Evolutionary conservation across 2,329 filamentous ascomycete species (phyloP).

Genomic region (Eutypella sp.): DNA sequence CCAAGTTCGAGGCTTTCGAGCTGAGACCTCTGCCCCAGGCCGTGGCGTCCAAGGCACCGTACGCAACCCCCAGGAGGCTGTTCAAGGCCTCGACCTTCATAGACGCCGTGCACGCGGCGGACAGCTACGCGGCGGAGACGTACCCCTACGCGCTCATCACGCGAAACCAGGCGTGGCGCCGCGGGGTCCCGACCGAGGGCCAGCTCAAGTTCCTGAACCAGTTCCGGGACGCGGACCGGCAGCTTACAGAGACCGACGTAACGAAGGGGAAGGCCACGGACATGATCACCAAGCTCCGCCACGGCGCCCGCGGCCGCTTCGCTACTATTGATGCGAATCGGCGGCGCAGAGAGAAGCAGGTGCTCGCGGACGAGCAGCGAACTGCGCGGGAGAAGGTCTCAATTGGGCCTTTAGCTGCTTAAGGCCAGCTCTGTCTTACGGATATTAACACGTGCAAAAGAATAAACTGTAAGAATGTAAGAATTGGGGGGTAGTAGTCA

Average conservation of each 20-base stretch:
- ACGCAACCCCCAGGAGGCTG: slow-evolving; percentile 63
- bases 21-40: slow-evolving; percentile 42
- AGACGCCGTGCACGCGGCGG: slow-evolving; percentile 77
- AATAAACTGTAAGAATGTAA: no score
- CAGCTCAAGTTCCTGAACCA: slow-evolving; percentile 70
- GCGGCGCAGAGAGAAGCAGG: slow-evolving; percentile 40
- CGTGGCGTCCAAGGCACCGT: slow-evolving; percentile 49
- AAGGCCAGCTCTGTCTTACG: no score
- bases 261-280: slow-evolving; percentile 43
- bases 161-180: slow-evolving; percentile 65
- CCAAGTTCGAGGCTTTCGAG: slow-evolving; percentile 41
- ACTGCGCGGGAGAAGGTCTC: slow-evolving; percentile 45
- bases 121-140: slow-evolving; percentile 67
- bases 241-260: no score
- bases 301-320: slow-evolving; percentile 68
- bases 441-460: no score
- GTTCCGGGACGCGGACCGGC: slow-evolving; percentile 47
- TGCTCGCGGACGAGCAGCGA: slow-evolving; percentile 32
- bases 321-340: slow-evolving; percentile 47
- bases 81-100: slow-evolving; percentile 61
- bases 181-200: slow-evolving; percentile 54
- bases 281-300: slow-evolving; percentile 88
- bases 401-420: slow-evolving; percentile 47
- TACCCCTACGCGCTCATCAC: slow-evolving; percentile 66
- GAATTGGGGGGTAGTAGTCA: no score